Evolutionary conservation across 129 eudicot species (phyloP).

Genomic region (Arctium lappa): DNA sequence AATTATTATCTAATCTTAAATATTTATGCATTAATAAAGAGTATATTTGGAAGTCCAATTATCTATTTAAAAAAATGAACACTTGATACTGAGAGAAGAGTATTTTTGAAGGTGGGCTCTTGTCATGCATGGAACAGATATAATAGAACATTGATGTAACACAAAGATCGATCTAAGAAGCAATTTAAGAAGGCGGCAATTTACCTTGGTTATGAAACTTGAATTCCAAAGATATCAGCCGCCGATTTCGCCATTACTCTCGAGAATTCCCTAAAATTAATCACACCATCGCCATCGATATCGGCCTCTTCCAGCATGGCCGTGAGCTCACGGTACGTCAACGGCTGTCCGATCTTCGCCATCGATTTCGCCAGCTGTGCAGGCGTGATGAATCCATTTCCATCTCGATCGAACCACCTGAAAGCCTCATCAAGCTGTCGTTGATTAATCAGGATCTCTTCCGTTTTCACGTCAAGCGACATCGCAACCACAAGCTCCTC

Average conservation of each 20-base stretch:
- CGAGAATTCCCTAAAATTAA: constrained; percentile 39
- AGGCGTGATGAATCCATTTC: constrained; percentile 41
- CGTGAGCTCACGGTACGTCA: constrained; percentile 37
- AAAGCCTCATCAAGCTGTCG: constrained; percentile 30
- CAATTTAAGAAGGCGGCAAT: background rate
- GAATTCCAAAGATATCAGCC: constrained; percentile 36
- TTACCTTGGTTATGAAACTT: background rate
- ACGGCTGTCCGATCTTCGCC: constrained; percentile 50
- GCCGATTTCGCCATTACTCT: constrained; percentile 42
- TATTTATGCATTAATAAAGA: too few species aligned
- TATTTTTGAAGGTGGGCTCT: too few species aligned
- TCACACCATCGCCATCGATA: constrained; percentile 48
- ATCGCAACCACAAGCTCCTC: constrained; percentile 37
- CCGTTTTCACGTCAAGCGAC: constrained; percentile 24
- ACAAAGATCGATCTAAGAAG: background rate
- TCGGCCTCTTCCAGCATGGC: constrained; percentile 47
- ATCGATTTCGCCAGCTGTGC: constrained; percentile 50
- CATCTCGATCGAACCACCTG: constrained; percentile 38
- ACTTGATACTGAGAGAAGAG: too few species aligned
- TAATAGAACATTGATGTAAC: too few species aligned
- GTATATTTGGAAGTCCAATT: too few species aligned
- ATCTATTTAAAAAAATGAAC: too few species aligned
- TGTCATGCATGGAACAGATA: too few species aligned
- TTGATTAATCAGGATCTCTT: constrained; percentile 23
- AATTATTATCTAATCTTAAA: too few species aligned